phyloP scores from a whole-genome alignment of 495 filamentous ascomycete genomes.

The Neurospora africana region DNA sequence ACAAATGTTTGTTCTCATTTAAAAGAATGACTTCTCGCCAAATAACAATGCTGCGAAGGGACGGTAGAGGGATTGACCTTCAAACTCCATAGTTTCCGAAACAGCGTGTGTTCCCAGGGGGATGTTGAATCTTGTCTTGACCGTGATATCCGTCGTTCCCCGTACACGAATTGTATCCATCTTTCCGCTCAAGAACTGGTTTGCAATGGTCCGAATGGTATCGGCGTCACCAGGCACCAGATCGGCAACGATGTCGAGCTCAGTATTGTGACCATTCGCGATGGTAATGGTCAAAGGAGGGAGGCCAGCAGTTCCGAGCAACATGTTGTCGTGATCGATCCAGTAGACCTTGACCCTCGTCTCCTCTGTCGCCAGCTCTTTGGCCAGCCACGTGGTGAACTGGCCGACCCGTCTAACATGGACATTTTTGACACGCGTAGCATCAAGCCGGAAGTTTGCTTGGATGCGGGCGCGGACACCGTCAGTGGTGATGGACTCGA shows the following conservation, averaged over 20 bases:
- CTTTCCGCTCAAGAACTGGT: constrained; percentile 77
- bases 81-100: constrained; percentile 59
- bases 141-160: constrained; percentile 55
- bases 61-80: constrained; percentile 62
- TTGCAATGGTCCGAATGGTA: constrained; percentile 66
- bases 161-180: constrained; percentile 55
- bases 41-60: constrained; percentile 43
- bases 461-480: constrained; percentile 71
- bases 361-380: constrained; percentile 55
- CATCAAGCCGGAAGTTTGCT: constrained; percentile 72
- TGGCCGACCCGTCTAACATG: constrained; percentile 63
- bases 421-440: constrained; percentile 55
- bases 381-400: constrained; percentile 71
- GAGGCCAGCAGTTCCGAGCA: constrained; percentile 65
- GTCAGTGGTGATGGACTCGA: constrained; percentile 67
- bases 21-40: constrained; percentile 36
- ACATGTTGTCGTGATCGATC: constrained; percentile 68
- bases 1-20: constrained; percentile 5
- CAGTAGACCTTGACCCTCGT: constrained; percentile 68
- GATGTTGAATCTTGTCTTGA: constrained; percentile 65
- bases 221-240: constrained; percentile 66
- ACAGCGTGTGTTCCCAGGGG: constrained; percentile 62
- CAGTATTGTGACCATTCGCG: constrained; percentile 62
- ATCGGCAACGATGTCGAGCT: constrained; percentile 67
- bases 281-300: constrained; percentile 66